Conservation (phyloP, 345 rosid genomes). For the Hibiscus mutabilis region DNA sequence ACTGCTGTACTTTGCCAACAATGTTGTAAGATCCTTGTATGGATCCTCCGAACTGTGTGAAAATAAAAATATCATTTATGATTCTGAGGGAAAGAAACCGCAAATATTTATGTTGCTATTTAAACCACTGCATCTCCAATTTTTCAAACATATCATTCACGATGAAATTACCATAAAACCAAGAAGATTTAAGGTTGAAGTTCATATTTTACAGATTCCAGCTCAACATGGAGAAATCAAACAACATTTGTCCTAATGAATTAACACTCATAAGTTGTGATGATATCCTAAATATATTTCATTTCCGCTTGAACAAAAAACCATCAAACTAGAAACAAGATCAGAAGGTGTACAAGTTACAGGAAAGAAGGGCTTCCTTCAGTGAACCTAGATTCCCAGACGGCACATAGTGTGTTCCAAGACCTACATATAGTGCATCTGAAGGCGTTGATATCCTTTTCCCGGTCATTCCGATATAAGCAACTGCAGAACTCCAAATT, state of each 20-base stretch:
- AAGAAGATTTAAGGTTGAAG: background rate
- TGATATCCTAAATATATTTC: background rate
- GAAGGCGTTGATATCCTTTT: constrained; percentile 78
- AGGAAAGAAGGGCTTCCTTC: constrained; percentile 62
- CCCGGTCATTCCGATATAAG: constrained; percentile 91
- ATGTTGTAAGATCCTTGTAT: constrained; percentile 40
- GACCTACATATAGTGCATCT: constrained; percentile 73
- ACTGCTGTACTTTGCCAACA: constrained; percentile 48
- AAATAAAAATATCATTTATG: background rate
- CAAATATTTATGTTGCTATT: background rate
- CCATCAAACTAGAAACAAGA: background rate
- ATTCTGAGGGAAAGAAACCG: background rate
- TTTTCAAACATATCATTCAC: background rate
- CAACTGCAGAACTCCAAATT: constrained; percentile 40
- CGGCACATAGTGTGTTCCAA: constrained; percentile 81
- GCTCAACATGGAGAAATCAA: constrained; percentile 5
- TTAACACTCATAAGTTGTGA: background rate
- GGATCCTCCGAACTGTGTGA: constrained; percentile 65
- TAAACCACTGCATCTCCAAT: background rate
- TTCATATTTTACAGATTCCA: background rate
- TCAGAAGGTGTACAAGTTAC: constrained; percentile 41
- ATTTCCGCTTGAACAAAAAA: background rate
- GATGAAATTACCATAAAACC: no score
- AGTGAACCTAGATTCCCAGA: constrained; percentile 54
- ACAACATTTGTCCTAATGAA: background rate